A percentile compares a stretch with the other conserved stretches of the same genome.
Conservation (phyloP, 306 rosid genomes). For the Vigna unguiculata region DNA sequence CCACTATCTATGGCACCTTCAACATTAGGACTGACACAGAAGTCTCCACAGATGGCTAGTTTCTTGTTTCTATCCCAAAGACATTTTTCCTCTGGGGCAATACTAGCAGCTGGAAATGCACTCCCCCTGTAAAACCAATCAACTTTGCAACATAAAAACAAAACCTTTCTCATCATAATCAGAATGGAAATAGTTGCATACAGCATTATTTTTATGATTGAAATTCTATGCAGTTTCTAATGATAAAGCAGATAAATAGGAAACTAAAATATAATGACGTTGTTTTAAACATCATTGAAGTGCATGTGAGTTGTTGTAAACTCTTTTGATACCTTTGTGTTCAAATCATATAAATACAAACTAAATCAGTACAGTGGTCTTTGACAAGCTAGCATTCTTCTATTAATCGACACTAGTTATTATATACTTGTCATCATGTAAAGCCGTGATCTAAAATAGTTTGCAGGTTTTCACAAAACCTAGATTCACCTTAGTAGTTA, state of each 20-base stretch:
- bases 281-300: too few relatives aligned
- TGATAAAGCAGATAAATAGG: background rate
- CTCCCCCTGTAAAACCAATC: constrained; percentile 73
- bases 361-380: background rate
- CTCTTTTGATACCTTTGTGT: too few relatives aligned
- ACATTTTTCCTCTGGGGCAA: constrained; percentile 78
- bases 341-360: too few relatives aligned
- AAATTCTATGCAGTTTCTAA: constrained; percentile 8
- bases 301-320: too few relatives aligned
- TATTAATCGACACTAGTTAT: background rate
- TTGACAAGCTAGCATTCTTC: constrained; percentile 5
- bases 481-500: too few relatives aligned
- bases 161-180: background rate
- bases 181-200: constrained; percentile 4
- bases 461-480: too few relatives aligned
- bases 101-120: constrained; percentile 82
- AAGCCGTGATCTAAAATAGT: background rate
- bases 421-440: background rate
- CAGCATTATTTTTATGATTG: background rate
- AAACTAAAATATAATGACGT: background rate
- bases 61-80: constrained; percentile 81
- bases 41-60: constrained; percentile 87
- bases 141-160: background rate
- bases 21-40: constrained; percentile 84
- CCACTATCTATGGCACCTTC: constrained; percentile 92